Evolutionary conservation across 192 early-diverging fungal genomes (phyloP).

Genomic region (Coemansia sp.): DNA sequence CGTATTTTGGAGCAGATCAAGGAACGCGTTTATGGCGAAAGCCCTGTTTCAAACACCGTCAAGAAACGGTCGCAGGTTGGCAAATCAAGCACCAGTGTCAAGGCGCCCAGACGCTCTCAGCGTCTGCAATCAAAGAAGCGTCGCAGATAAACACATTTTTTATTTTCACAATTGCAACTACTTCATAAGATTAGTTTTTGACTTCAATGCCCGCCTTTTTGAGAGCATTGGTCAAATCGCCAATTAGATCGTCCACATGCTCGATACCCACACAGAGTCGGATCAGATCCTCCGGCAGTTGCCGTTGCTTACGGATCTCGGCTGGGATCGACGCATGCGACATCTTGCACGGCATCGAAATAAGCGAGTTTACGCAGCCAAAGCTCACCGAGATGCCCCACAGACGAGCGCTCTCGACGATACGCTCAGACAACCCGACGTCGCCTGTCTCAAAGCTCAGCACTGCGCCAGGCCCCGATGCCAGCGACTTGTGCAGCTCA

Average conservation of each 20-base stretch:
- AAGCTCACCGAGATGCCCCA: conserved; percentile 96
- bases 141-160: too few species aligned
- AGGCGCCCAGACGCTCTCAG: too few species aligned
- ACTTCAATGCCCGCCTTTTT: conserved; percentile 57
- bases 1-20: not conserved
- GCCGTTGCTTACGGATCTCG: conserved; percentile 80
- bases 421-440: conserved; percentile 69
- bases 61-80: too few species aligned
- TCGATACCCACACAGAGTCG: conserved; percentile 96
- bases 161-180: not conserved
- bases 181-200: conserved; percentile 12
- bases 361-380: conserved; percentile 97
- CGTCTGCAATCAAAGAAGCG: too few species aligned
- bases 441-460: conserved; percentile 93
- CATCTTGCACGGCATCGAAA: conserved; percentile 98
- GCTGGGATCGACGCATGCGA: conserved; percentile 96
- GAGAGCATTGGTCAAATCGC: conserved; percentile 75
- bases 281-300: conserved; percentile 95
- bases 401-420: conserved; percentile 80
- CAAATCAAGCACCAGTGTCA: too few species aligned
- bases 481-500: conserved; percentile 74
- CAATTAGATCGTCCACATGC: conserved; percentile 85
- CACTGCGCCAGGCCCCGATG: conserved; percentile 88
- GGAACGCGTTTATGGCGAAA: too few species aligned
- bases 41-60: too few species aligned